A percentile compares a stretch with the other conserved stretches of the same genome.
Conservation (phyloP, 768 basidiomycete species). For the Lactarius hengduanensis region DNA sequence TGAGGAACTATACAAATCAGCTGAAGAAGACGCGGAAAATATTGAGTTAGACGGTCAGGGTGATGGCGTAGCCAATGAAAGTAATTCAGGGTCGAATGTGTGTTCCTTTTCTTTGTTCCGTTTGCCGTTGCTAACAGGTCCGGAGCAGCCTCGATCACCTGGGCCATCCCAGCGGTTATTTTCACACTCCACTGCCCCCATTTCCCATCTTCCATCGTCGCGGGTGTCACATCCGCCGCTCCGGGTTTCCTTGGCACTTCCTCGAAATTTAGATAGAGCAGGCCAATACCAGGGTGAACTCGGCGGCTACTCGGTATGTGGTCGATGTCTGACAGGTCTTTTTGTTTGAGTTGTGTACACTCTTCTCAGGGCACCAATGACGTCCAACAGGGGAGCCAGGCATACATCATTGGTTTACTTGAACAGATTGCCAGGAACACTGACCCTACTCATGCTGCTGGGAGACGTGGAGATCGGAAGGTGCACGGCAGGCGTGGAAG, state of each 20-base stretch:
- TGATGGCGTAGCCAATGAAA: not conserved
- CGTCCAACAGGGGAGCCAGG: slow-evolving; percentile 1
- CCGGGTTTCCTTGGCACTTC: not conserved
- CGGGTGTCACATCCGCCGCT: not conserved
- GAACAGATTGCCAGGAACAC: not conserved
- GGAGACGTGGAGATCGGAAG: not conserved
- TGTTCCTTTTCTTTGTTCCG: not conserved
- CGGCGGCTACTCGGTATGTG: not conserved
- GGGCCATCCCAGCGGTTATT: not conserved
- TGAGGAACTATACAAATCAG: not conserved
- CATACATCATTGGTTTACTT: not conserved
- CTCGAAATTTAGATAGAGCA: not conserved
- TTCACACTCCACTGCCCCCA: too few relatives aligned
- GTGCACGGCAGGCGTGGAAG: not conserved
- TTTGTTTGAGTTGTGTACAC: not conserved
- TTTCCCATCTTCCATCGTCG: not conserved
- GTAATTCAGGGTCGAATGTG: not conserved
- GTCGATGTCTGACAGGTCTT: too few relatives aligned
- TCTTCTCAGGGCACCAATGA: not conserved
- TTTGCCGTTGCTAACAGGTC: not conserved
- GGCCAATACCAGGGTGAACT: too few relatives aligned
- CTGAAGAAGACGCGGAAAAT: not conserved
- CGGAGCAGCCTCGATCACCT: not conserved
- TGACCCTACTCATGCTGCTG: not conserved
- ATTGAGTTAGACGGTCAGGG: too few relatives aligned